These are phyloP conservation scores for Ammopiptanthus mongolicus DNA, from an alignment of 306 rosid species.

Conservation along the genomic window DNA sequence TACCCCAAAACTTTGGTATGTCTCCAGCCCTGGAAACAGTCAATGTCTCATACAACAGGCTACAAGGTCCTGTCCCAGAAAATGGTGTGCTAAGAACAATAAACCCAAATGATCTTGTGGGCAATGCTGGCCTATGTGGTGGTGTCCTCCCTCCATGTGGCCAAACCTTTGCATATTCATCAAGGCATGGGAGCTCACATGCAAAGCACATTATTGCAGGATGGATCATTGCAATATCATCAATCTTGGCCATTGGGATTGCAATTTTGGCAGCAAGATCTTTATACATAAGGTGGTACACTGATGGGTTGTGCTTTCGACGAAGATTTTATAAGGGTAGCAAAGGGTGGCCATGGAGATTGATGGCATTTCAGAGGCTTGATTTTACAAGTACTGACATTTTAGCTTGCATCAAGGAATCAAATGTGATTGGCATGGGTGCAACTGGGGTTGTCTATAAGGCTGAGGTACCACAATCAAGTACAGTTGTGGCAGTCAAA, in stretches of 20 bases:
- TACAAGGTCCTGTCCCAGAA: conserved; percentile 75
- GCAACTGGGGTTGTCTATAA: conserved; percentile 77
- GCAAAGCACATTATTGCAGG: conserved; percentile 48
- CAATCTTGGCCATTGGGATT: conserved; percentile 47
- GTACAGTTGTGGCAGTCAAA: conserved; percentile 69
- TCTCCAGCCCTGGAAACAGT: conserved; percentile 85
- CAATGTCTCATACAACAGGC: conserved; percentile 76
- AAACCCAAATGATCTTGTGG: conserved; percentile 71
- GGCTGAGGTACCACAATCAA: conserved; percentile 69
- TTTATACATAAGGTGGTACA: conserved; percentile 67
- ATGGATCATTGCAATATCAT: conserved; percentile 64
- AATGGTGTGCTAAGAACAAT: conserved; percentile 70
- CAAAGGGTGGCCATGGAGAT: conserved; percentile 94
- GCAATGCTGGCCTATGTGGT: conserved; percentile 74
- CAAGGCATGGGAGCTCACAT: conserved; percentile 37
- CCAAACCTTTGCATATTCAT: conserved; percentile 24
- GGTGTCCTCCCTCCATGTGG: conserved; percentile 74
- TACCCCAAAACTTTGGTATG: conserved; percentile 71
- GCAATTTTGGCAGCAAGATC: conserved; percentile 48
- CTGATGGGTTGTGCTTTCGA: conserved; percentile 57
- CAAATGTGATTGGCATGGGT: conserved; percentile 84
- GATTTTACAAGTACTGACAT: conserved; percentile 69
- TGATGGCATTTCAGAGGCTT: conserved; percentile 92
- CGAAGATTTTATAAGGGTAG: conserved; percentile 52
- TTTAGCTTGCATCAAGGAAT: conserved; percentile 73